Percentiles rank a stretch among this genome's conserved stretches.
Conservation (phyloP, 2,329 filamentous ascomycete genomes). For the Davidsoniella virescens region DNA sequence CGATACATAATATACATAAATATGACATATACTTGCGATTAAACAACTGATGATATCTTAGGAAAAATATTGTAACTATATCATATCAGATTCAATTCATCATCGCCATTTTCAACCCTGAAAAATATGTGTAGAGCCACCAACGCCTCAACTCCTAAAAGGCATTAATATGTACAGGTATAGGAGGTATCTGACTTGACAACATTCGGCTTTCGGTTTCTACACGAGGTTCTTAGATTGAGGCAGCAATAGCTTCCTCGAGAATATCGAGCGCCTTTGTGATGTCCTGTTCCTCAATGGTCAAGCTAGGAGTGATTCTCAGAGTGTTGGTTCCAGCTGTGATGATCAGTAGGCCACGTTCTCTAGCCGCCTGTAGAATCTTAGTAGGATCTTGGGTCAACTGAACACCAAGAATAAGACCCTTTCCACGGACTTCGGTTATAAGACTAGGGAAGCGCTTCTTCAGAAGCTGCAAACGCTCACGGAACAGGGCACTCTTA, state of each 20-base stretch:
- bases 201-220: no score
- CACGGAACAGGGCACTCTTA: constrained; percentile 40
- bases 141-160: background rate
- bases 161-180: constrained; percentile 4
- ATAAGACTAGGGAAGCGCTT: constrained; percentile 49
- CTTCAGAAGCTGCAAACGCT: constrained; percentile 31
- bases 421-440: constrained; percentile 63
- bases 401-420: constrained; percentile 77
- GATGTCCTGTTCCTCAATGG: constrained; percentile 68
- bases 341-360: constrained; percentile 77
- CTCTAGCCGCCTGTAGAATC: constrained; percentile 71
- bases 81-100: no score
- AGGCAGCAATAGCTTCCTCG: constrained; percentile 43
- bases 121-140: background rate
- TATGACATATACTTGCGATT: no score
- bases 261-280: constrained; percentile 60
- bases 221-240: constrained; percentile 17
- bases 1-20: no score
- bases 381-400: constrained; percentile 53
- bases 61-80: no score
- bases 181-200: no score
- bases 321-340: constrained; percentile 87
- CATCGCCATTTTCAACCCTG: no score
- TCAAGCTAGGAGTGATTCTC: constrained; percentile 76
- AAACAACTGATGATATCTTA: no score